phyloP scores from a whole-genome alignment of 2,329 filamentous ascomycete species.

The Ophiocordyceps camponoti-saundersi region DNA sequence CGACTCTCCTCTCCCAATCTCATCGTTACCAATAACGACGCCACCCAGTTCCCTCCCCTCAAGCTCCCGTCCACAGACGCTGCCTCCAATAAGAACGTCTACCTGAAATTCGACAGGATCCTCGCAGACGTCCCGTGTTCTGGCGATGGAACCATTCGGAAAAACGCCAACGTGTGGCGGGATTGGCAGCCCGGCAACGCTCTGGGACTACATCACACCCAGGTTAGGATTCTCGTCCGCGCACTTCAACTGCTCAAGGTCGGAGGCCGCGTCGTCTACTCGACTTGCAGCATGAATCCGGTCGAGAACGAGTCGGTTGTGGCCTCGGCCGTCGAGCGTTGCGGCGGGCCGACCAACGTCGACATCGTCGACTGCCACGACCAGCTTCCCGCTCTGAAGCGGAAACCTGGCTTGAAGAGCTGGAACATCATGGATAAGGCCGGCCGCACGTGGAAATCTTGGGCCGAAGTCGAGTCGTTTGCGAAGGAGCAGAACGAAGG shows the following conservation, averaged over 20 bases:
- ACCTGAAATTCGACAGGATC: slow-evolving; percentile 93
- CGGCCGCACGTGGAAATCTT: slow-evolving; percentile 62
- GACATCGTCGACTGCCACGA: slow-evolving; percentile 71
- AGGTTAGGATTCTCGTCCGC: slow-evolving; percentile 77
- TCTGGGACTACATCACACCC: slow-evolving; percentile 71
- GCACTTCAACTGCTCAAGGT: slow-evolving; percentile 93
- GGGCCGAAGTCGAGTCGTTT: slow-evolving; percentile 62
- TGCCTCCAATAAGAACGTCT: slow-evolving; percentile 40
- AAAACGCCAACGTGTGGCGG: slow-evolving; percentile 88
- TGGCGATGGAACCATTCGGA: slow-evolving; percentile 82
- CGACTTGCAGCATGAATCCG: slow-evolving; percentile 97
- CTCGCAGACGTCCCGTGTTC: slow-evolving; percentile 94
- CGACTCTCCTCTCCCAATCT: slow-evolving; percentile 90
- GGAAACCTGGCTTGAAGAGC: slow-evolving; percentile 56
- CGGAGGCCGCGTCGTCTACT: slow-evolving; percentile 89
- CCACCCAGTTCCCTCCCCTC: slow-evolving; percentile 86
- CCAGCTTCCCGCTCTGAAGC: slow-evolving; percentile 58
- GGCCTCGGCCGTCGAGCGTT: slow-evolving; percentile 73
- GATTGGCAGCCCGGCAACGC: slow-evolving; percentile 85
- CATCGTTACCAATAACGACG: slow-evolving; percentile 95
- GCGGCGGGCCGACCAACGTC: slow-evolving; percentile 68
- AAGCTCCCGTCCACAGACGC: slow-evolving; percentile 49
- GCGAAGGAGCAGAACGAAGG: slow-evolving; percentile 38
- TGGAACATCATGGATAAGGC: slow-evolving; percentile 91
- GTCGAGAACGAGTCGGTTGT: slow-evolving; percentile 93